Base-by-base conservation (phyloP, 106 monocot species). In the Dioscorea alata region DNA sequence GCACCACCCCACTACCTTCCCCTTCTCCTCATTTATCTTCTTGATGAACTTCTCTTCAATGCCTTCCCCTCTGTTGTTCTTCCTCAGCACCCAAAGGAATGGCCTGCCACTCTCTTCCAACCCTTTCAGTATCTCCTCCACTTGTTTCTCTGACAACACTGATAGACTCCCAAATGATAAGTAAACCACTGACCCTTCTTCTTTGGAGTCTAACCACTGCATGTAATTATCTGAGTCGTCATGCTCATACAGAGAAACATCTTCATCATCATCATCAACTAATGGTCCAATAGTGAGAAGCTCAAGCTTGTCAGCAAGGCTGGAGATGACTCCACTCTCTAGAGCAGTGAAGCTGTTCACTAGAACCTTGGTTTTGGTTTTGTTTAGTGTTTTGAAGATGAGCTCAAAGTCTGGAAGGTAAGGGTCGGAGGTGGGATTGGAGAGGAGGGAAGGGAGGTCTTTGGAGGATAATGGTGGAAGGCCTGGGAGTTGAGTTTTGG, bases 111-210 rank as follows among this genome's bases (percentile, higher is more conserved):
- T 72, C 53, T 63, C 79, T 13, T 14, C 42, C 33, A 91, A 32
- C 5, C 73, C 83, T 0, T 20, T 13, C 13, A 57, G 57, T 12
- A 91, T 57, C 73, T 91, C 87, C 62, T 70, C 77, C 59, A 71
- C 33, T 60, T 91, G 87, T 33, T 24, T 57, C 65, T 61, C 57
- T 13, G 60, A 57, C 50, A 85, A 23, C 63, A 65, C 4, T 2
- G 66, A 22, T 12, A 81, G 0, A 79, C 80, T 91, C 22, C 91
- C 91, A 67, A 91, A 91, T 4, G 91, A 84, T 14, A 92, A 61
- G 76, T 88, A 91, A 13, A 92, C 73, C 19, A 92, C 92, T 18
- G 87, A 85, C 28, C 67, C 63, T 22, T 69, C 85, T 59, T 70
- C 56, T 69, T 71, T 69, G 19, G 73, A 2, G 61, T 76, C 31